Evolutionary conservation across 2,329 filamentous ascomycete species (phyloP), one percentile per base, ranked within the genome.

Genomic region (Colletotrichum graminicola): DNA sequence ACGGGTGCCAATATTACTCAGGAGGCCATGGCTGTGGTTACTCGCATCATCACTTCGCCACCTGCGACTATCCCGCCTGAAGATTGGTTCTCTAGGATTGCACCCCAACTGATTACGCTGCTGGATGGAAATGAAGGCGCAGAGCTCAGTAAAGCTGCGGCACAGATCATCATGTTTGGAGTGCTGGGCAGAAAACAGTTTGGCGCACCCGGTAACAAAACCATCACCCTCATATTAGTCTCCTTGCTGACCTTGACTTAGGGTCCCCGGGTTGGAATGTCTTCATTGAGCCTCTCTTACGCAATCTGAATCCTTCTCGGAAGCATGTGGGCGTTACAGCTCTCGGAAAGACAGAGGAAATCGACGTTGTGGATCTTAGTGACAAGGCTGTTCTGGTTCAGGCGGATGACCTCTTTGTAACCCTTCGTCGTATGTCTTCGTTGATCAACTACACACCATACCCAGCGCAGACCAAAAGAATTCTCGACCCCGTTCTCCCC

Each of bases 391-490:
- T 86, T 0, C 72, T 92, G 12, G 85, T 90, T 21, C 73, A 81
- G 7, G 79, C 86, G 4, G 75, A 81, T 1, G 80, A 86, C 2
- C 78, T 93, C 5, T 80, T 83, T 23, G 78, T 78, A 43, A 86
- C 89, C 1, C 77, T 94, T 2, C 83, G 81, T 41, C 85, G 91
- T 21, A 78, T 94, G 0, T 84, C 83, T 45, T 82, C 85, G 0
- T 79, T 94, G 1, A 77, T 90, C 1, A 82, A 87, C 26, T 91
- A 90, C 0, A 91, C 92, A 75, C 90, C 91, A 0, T 91, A 92
- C 66, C 89, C 91, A 0, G 90, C 90, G 0, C 80, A 93, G 12
- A 87, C 90, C 55, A 90, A 86, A 73, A 84, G 92, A 62, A 81
- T 94, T 0, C 79, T 93, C 2, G 81, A 83, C 3, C 88, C 88